Percentiles rank a stretch among this genome's conserved stretches.
Evolutionary conservation across 768 basidiomycete species (phyloP).

Genomic region (Boletellus ananiceps): DNA sequence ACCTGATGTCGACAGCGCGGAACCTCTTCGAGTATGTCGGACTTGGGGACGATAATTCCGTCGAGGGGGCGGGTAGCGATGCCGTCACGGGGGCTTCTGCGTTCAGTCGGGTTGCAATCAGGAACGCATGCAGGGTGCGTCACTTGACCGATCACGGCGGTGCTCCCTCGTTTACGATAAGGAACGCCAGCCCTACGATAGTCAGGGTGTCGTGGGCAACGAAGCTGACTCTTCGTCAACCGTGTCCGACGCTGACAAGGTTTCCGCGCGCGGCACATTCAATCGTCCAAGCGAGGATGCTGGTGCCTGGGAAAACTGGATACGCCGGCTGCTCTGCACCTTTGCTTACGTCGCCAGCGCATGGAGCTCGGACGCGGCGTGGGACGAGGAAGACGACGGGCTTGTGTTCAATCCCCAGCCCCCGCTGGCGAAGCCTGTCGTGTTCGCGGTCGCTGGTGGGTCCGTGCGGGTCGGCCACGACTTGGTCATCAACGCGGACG

Average conservation of each 20-base stretch:
- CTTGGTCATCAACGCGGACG: slow-evolving; percentile 47
- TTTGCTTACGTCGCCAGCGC: slow-evolving; percentile 20
- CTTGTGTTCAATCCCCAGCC: slow-evolving; percentile 27
- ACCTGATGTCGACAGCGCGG: slow-evolving; percentile 16
- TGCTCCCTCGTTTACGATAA: slow-evolving; percentile 21
- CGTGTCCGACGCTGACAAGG: slow-evolving; percentile 2
- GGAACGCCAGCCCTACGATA: slow-evolving; percentile 8
- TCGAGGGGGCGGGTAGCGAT: slow-evolving; percentile 8
- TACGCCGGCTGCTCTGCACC: slow-evolving; percentile 9
- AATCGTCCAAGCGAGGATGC: slow-evolving; percentile 5
- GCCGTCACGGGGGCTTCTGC: slow-evolving; percentile 14
- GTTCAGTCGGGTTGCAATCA: slow-evolving; percentile 12
- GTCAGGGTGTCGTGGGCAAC: slow-evolving; percentile 18
- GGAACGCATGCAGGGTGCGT: slow-evolving; percentile 27
- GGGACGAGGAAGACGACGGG: slow-evolving; percentile 25
- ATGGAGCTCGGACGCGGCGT: slow-evolving; percentile 22
- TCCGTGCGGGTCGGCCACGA: slow-evolving; percentile 10
- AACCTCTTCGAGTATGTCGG: slow-evolving; percentile 12
- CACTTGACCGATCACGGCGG: slow-evolving; percentile 23
- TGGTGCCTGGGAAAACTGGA: slow-evolving; percentile 13
- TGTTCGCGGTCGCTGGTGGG: slow-evolving; percentile 11
- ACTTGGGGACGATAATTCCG: neutral
- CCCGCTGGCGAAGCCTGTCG: slow-evolving; percentile 8
- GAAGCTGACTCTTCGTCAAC: slow-evolving; percentile 5
- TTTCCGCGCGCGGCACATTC: neutral